Percentiles rank a stretch among this genome's conserved stretches.
phyloP scores from a whole-genome alignment of 2,329 filamentous ascomycete genomes.

The Aspergillus sp. region DNA sequence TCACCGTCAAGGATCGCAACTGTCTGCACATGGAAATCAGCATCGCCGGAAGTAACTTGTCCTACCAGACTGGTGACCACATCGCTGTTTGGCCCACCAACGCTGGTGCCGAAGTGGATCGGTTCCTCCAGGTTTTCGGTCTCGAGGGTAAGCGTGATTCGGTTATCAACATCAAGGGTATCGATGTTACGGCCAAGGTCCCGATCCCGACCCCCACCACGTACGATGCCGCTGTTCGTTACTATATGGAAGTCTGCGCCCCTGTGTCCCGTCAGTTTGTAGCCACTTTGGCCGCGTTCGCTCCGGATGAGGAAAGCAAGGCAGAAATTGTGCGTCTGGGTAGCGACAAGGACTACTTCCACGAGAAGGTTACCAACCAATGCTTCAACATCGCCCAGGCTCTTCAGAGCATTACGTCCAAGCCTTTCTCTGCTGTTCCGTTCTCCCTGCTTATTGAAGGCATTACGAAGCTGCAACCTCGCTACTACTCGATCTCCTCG shows the following conservation, averaged over 20 bases:
- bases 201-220: constrained; percentile 97
- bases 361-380: constrained; percentile 76
- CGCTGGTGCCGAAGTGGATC: constrained; percentile 85
- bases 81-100: constrained; percentile 98
- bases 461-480: constrained; percentile 90
- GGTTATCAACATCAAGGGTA: constrained; percentile 84
- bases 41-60: constrained; percentile 82
- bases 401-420: constrained; percentile 70
- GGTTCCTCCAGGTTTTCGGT: constrained; percentile 78
- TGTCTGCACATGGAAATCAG: constrained; percentile 96
- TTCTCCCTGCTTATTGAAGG: constrained; percentile 96
- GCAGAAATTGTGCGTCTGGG: constrained; percentile 86
- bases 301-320: constrained; percentile 81
- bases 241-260: constrained; percentile 95
- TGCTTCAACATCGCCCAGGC: constrained; percentile 89
- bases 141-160: constrained; percentile 74
- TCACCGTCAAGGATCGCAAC: constrained; percentile 85
- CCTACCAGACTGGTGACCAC: constrained; percentile 95
- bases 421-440: constrained; percentile 80
- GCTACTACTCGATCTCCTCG: constrained; percentile 99
- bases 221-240: constrained; percentile 88
- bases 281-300: constrained; percentile 81
- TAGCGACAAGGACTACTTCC: constrained; percentile 93
- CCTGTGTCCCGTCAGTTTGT: constrained; percentile 96
- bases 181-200: constrained; percentile 94